A percentile compares a stretch with the other conserved stretches of the same genome.
Conservation (phyloP, 805 yeast genomes). For the Candida glaebosa region DNA sequence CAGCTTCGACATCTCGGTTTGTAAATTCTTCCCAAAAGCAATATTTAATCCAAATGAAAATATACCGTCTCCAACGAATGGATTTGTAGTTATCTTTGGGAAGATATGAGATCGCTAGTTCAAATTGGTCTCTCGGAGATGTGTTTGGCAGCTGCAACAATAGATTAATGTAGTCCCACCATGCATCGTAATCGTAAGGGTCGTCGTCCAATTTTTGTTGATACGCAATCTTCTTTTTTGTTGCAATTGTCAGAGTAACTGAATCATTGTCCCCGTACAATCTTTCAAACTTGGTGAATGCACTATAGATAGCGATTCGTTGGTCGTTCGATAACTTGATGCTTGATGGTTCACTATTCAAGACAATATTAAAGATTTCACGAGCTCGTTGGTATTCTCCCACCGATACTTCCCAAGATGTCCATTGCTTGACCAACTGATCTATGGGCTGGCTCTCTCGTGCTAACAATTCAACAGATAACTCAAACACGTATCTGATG, state of each 20-base stretch:
- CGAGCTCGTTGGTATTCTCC: conserved; percentile 62
- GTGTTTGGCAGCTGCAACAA: conserved; percentile 34
- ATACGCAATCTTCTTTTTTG: conserved; percentile 55
- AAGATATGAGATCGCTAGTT: conserved; percentile 37
- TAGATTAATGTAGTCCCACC: conserved; percentile 75
- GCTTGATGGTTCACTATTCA: conserved; percentile 16
- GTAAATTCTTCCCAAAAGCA: conserved; percentile 59
- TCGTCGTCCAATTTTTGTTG: conserved; percentile 43
- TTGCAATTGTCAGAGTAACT: conserved; percentile 49
- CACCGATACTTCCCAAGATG: conserved; percentile 63
- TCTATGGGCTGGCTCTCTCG: conserved; percentile 10
- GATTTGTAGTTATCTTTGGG: conserved; percentile 36
- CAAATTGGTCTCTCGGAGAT: conserved; percentile 26
- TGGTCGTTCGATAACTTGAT: conserved; percentile 26
- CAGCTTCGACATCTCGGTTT: conserved; percentile 36
- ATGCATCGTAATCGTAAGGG: conserved; percentile 65
- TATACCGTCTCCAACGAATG: conserved; percentile 62
- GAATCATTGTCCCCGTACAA: conserved; percentile 55
- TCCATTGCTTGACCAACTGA: conserved; percentile 50
- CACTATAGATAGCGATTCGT: conserved; percentile 30
- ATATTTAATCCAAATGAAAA: conserved; percentile 67
- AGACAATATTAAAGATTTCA: conserved; percentile 51
- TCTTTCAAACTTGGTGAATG: conserved; percentile 58
- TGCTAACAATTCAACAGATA: conserved; percentile 56
- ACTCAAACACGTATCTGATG: conserved; percentile 62